Percentiles rank a stretch among this genome's conserved stretches.
Evolutionary conservation across 2,329 filamentous ascomycete species (phyloP).

Genomic region (Beauveria rudraprayagi): DNA sequence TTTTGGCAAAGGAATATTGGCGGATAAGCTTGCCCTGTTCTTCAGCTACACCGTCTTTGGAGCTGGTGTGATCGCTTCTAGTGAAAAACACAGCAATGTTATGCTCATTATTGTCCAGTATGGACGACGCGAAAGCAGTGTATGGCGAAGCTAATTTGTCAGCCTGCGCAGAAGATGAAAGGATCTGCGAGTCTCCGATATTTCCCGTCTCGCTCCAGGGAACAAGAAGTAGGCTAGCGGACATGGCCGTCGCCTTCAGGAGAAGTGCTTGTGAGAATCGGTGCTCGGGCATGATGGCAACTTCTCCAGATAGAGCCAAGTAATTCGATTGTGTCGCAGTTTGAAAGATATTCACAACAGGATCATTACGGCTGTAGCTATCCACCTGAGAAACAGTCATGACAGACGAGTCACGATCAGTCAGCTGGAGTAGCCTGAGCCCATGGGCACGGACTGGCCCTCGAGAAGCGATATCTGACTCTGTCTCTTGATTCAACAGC

Average conservation of each 20-base stretch:
- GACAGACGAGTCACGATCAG: conserved; percentile 86
- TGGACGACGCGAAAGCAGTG: conserved; percentile 61
- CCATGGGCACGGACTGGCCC: conserved; percentile 65
- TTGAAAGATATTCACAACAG: conserved; percentile 84
- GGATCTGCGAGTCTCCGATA: conserved; percentile 55
- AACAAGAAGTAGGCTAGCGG: conserved; percentile 68
- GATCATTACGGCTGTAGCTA: conserved; percentile 64
- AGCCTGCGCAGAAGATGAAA: conserved; percentile 21
- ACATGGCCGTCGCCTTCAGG: conserved; percentile 60
- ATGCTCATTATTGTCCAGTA: conserved; percentile 55
- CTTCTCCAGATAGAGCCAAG: conserved; percentile 71
- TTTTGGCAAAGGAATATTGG: conserved; percentile 50
- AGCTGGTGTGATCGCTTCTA: conserved; percentile 26
- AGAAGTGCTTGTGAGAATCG: conserved; percentile 73
- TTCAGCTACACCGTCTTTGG: conserved; percentile 36
- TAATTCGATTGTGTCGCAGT: conserved; percentile 78
- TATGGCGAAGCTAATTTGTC: conserved; percentile 45
- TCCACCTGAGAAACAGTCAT: conserved; percentile 86
- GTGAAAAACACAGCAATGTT: conserved; percentile 76
- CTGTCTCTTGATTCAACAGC: conserved; percentile 13
- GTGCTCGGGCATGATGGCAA: conserved; percentile 68
- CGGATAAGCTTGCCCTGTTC: conserved; percentile 37
- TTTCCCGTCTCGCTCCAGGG: conserved; percentile 84
- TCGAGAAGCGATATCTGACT: conserved; percentile 14
- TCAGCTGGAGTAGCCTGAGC: conserved; percentile 77